Base-by-base conservation (phyloP, 169 alveolate species). In the Cryptosporidium ryanae region DNA sequence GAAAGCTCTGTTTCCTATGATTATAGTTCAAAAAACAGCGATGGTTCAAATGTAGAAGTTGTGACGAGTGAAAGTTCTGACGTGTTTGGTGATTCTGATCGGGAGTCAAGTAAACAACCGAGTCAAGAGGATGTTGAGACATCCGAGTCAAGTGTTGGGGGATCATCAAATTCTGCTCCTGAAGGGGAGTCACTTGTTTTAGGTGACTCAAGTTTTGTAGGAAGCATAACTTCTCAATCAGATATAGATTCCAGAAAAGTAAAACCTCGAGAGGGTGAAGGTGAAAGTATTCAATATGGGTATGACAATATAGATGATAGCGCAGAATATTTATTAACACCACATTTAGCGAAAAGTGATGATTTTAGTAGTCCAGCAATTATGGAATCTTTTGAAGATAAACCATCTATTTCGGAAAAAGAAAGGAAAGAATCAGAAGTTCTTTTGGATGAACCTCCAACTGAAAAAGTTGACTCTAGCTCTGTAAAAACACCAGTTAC, bases 401-500 rank as follows among this genome's bases (percentile, higher is more conserved):
- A 13, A 15, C 50, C 65, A 32, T 52, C 63, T 12, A 12, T 52
- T 6, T 52, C 63, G 2, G 46, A 38, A 38, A 4, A 52, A 12
- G 21, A n/a, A 52, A 52, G 13, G 13, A 52, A 52, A 21, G 21
- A 17, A 52, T 52, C 67, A 17, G 63, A 68, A 38, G 65, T 29
- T 13, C 23, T 27, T 23, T 49, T 68, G 25, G 34, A 50, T 8
- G 83, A 68, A 10, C 67, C 83, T 17, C 32, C 43, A 10, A 68
- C 83, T 17, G 66, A 50, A 68, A 50, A 55, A 27, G 21, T 52
- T 18, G 83, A 52, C 12, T 49, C 83, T 3, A 34, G 32, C 25
- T 68, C 83, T 32, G 21, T 68, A 2, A 68, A 27, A 52, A 68
- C 83, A n/a, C 83, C 83, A 17, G 59, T 17, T 49, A 68, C 83